Conservation (phyloP, 306 rosid genomes). For the Quercus agrifolia region DNA sequence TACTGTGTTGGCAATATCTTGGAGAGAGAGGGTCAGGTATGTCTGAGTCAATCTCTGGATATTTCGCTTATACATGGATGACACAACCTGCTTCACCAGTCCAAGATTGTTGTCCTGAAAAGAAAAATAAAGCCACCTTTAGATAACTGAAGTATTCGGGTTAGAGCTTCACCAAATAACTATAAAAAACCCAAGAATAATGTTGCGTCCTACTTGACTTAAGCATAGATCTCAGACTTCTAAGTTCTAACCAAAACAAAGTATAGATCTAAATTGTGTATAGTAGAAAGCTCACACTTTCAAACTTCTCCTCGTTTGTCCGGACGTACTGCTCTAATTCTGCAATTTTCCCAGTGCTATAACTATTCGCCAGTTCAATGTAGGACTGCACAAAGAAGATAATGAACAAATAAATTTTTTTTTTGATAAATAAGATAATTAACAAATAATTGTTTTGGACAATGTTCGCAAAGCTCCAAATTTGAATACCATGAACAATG, state of each 20-base stretch:
- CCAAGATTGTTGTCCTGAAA: slow-evolving; percentile 81
- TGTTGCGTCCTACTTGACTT: not conserved
- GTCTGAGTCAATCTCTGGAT: slow-evolving; percentile 88
- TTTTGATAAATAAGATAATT: no score
- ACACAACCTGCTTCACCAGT: slow-evolving; percentile 69
- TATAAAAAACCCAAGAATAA: not conserved
- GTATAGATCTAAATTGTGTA: not conserved
- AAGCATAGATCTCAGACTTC: not conserved
- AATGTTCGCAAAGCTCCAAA: not conserved
- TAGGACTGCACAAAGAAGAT: slow-evolving; percentile 49
- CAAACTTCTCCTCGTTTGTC: slow-evolving; percentile 49
- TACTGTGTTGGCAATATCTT: slow-evolving; percentile 78
- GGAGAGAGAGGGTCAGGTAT: slow-evolving; percentile 84
- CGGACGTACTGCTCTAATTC: slow-evolving; percentile 44
- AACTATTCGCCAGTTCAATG: slow-evolving; percentile 58
- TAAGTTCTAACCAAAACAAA: slow-evolving; percentile 6
- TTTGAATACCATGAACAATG: not conserved
- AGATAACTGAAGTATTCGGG: not conserved
- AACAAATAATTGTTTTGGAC: not conserved
- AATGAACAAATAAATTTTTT: not conserved
- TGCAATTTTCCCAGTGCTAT: slow-evolving; percentile 45
- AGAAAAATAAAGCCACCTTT: not conserved
- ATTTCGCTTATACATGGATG: slow-evolving; percentile 74
- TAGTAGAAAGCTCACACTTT: slow-evolving; percentile 43
- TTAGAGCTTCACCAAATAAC: not conserved